A percentile compares a stretch with the other conserved stretches of the same genome.
phyloP scores from a whole-genome alignment of 129 eudicot genomes.

The Flaveria brownii region DNA sequence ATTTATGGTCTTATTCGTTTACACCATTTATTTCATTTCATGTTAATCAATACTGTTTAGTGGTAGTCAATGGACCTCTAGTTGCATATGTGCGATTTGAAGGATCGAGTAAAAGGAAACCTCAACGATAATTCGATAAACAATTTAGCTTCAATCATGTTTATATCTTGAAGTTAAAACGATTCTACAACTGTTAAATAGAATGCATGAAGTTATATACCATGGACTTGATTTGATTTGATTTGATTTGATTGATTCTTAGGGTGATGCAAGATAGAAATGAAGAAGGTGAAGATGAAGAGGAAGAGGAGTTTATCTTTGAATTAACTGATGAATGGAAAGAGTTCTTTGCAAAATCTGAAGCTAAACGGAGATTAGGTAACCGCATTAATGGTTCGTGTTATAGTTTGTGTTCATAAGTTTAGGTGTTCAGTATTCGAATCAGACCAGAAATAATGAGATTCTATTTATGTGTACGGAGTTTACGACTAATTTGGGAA shows the following conservation, averaged over 20 bases:
- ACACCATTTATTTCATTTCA: no score
- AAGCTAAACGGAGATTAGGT: slow-evolving; percentile 74
- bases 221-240: neutral
- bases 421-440: no score
- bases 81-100: no score
- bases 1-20: neutral
- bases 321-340: slow-evolving; percentile 88
- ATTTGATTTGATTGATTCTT: slow-evolving; percentile 1
- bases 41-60: no score
- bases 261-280: slow-evolving; percentile 31
- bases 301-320: slow-evolving; percentile 55
- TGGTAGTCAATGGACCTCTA: no score
- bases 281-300: slow-evolving; percentile 21
- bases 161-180: no score
- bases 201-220: neutral
- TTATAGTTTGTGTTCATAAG: no score
- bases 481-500: no score
- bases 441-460: no score
- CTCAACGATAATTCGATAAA: no score
- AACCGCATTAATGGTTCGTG: slow-evolving; percentile 5
- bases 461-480: no score
- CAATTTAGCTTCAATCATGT: neutral
- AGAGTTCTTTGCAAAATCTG: slow-evolving; percentile 84
- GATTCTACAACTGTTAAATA: neutral
- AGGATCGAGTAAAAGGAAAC: no score